These are phyloP conservation scores for Tulasnella sp. DNA, from an alignment of 768 basidiomycete species.

Conservation along the genomic window DNA sequence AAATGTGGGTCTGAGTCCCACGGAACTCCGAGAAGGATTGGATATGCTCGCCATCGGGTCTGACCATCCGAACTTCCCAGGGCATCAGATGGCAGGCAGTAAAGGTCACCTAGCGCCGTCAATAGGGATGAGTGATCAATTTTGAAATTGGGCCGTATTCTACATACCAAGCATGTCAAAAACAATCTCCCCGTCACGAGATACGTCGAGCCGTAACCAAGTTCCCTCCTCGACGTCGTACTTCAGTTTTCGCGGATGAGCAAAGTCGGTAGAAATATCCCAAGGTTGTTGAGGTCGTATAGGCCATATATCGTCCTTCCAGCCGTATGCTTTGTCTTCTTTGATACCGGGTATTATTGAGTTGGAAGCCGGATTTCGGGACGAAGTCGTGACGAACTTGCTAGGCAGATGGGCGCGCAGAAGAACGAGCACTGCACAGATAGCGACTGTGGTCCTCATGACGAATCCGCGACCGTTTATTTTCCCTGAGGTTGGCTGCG, in stretches of 20 bases:
- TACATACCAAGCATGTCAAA: constrained; percentile 41
- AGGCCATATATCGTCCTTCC: constrained; percentile 64
- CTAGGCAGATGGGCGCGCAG: neutral
- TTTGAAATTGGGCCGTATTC: neutral
- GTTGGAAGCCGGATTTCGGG: neutral
- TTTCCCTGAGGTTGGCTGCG: neutral
- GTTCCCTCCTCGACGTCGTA: constrained; percentile 76
- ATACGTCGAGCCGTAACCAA: constrained; percentile 66
- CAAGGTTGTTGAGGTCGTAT: constrained; percentile 53
- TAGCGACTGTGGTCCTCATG: neutral
- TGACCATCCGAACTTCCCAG: constrained; percentile 42
- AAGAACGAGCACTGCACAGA: neutral
- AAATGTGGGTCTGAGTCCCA: constrained; percentile 75
- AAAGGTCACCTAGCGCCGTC: constrained; percentile 55
- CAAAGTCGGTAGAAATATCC: constrained; percentile 78
- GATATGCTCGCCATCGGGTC: constrained; percentile 51
- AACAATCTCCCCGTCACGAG: constrained; percentile 26
- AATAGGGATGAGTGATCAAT: neutral
- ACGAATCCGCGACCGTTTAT: neutral
- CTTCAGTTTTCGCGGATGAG: constrained; percentile 64
- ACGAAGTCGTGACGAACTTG: neutral
- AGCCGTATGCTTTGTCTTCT: constrained; percentile 49
- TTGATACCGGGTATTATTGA: neutral
- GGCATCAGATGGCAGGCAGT: constrained; percentile 59
- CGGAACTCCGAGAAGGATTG: constrained; percentile 66